A percentile compares a stretch with the other conserved stretches of the same genome.
These are phyloP conservation scores for Pestalotiopsis fici DNA, from an alignment of 2,329 filamentous ascomycete species.

Conservation along the genomic window DNA sequence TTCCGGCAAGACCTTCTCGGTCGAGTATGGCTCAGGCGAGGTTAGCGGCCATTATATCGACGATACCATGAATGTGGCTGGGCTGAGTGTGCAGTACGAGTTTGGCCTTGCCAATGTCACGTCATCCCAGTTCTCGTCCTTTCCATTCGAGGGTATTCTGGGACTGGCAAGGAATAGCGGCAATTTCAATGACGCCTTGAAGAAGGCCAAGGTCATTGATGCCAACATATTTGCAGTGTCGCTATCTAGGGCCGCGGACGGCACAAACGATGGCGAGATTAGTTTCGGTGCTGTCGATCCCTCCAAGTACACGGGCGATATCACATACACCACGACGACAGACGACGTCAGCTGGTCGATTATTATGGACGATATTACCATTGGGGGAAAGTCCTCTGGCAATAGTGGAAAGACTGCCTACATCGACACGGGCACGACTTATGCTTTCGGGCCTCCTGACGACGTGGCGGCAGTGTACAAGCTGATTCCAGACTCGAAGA, in stretches of 20 bases:
- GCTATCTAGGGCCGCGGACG: slow-evolving; percentile 67
- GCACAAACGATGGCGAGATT: slow-evolving; percentile 71
- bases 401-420: slow-evolving; percentile 63
- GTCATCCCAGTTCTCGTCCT: slow-evolving; percentile 73
- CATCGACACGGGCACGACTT: slow-evolving; percentile 84
- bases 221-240: slow-evolving; percentile 72
- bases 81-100: slow-evolving; percentile 61
- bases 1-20: slow-evolving; percentile 56
- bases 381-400: slow-evolving; percentile 59
- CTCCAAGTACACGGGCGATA: slow-evolving; percentile 65
- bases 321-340: slow-evolving; percentile 64
- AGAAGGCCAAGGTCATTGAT: slow-evolving; percentile 53
- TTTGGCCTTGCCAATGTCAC: slow-evolving; percentile 75
- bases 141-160: slow-evolving; percentile 86
- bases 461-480: slow-evolving; percentile 70
- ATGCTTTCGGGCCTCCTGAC: slow-evolving; percentile 68
- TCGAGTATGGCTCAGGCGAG: slow-evolving; percentile 77
- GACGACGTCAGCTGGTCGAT: slow-evolving; percentile 68
- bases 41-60: slow-evolving; percentile 67
- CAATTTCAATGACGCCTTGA: slow-evolving; percentile 64
- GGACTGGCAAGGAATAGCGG: slow-evolving; percentile 69
- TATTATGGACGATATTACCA: slow-evolving; percentile 63
- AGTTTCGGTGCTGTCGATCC: slow-evolving; percentile 73
- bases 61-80: slow-evolving; percentile 69
- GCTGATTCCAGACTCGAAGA: slow-evolving; percentile 62